Conservation (phyloP, 345 rosid genomes). For the Orychophragmus violaceus region DNA sequence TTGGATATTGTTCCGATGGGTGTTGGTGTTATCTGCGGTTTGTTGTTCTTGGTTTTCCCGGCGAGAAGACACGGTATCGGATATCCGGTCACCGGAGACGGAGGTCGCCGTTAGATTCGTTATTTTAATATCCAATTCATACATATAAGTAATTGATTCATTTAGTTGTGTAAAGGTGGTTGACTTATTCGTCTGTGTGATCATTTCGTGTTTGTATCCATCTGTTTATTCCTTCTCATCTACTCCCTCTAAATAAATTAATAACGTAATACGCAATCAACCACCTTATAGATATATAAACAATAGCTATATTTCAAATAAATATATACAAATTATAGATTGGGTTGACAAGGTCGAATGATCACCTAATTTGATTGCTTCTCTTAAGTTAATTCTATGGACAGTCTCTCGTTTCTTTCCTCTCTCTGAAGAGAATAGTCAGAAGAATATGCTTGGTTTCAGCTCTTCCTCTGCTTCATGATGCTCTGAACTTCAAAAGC, state of each 20-base stretch:
- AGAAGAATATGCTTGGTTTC: too few relatives aligned
- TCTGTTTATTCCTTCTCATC: too few relatives aligned
- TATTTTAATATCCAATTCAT: neutral
- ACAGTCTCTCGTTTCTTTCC: too few relatives aligned
- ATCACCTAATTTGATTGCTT: too few relatives aligned
- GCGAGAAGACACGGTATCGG: conserved; percentile 89
- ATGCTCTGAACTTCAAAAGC: neutral
- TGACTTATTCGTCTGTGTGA: neutral
- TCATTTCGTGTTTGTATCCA: too few relatives aligned
- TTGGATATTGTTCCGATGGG: conserved; percentile 67
- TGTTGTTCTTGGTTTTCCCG: conserved; percentile 75
- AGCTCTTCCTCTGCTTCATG: neutral
- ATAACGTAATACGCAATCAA: neutral
- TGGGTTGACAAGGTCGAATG: too few relatives aligned
- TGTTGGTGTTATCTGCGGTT: conserved; percentile 58
- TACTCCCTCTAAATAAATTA: too few relatives aligned
- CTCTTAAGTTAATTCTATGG: too few relatives aligned
- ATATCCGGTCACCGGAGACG: conserved; percentile 50
- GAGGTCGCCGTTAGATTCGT: conserved; percentile 12
- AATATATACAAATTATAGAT: too few relatives aligned
- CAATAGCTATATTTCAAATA: too few relatives aligned
- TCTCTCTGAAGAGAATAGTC: too few relatives aligned
- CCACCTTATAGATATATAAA: too few relatives aligned
- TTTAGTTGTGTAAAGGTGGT: neutral
- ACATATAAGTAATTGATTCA: neutral